Evolutionary conservation across 2,329 filamentous ascomycete species (phyloP).

Genomic region (Gyromitra esculenta): DNA sequence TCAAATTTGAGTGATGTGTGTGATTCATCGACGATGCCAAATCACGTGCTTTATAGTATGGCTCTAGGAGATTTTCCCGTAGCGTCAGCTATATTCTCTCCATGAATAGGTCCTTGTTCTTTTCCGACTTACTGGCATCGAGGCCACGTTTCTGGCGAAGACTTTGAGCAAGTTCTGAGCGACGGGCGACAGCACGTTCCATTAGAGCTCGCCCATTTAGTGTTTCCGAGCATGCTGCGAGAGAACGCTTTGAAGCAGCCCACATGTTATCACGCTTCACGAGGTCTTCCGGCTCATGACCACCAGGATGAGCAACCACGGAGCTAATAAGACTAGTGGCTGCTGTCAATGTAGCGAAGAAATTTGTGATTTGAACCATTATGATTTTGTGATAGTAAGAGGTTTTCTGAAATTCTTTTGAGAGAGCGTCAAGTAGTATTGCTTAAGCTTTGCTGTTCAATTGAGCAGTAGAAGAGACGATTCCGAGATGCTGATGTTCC

Average conservation of each 20-base stretch:
- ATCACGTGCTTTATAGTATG: conserved; percentile 36
- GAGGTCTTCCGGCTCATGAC: conserved; percentile 58
- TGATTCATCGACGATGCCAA: conserved; percentile 26
- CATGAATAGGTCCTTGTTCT: conserved; percentile 55
- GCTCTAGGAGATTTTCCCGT: conserved; percentile 3
- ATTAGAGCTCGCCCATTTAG: conserved; percentile 61
- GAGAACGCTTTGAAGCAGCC: conserved; percentile 60
- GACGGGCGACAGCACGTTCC: conserved; percentile 62
- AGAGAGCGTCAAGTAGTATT: conserved; percentile 2
- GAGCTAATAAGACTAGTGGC: conserved; percentile 38
- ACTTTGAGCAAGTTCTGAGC: conserved; percentile 61
- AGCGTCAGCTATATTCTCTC: conserved; percentile 56
- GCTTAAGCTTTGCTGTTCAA: neutral
- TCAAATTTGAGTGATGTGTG: conserved; percentile 30
- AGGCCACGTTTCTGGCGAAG: conserved; percentile 61
- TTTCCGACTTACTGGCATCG: conserved; percentile 50
- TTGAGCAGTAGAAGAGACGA: conserved; percentile 4
- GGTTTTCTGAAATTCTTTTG: neutral
- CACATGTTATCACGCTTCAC: conserved; percentile 60
- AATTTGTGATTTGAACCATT: conserved; percentile 59
- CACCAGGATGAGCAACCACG: conserved; percentile 61
- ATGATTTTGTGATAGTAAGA: conserved; percentile 3
- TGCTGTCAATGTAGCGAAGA: conserved; percentile 54
- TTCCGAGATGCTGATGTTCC: conserved; percentile 16
- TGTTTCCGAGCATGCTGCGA: conserved; percentile 62